Evolutionary conservation across 352 stramenopile genomes (phyloP), one percentile per base, ranked within the genome.

Genomic region (Phytophthora melonis): DNA sequence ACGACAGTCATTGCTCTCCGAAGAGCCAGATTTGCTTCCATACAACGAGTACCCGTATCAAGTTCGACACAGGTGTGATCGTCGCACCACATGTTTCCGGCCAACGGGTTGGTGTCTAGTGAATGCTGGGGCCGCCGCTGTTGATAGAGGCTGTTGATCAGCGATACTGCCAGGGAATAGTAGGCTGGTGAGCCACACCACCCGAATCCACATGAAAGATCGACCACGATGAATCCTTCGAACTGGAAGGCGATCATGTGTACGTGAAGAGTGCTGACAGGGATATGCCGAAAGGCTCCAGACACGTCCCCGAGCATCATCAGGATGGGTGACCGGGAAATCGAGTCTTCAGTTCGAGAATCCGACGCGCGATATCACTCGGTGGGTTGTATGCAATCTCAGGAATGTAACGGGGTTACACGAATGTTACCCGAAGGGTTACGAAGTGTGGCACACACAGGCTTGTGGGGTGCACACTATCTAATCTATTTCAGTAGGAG

Each of bases 11-110:
- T 64, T 1, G 52, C 9, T 16, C 34, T 52, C 3, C 54, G 63
- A 41, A 70, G n/a, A 3, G 55, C 54, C 2, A 64, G 4, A 41
- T 70, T 64, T 2, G 54, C 54, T 25, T 70, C 43, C 3, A 41
- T n/a, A 8, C 54, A 70, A 10, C 54, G 18, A 18, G 53, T 19
- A 30, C 53, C 63, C 23, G 63, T 70, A 21, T 39, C 27, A 1
- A 59, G 6, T 18, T 59, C 53, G 14, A 59, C 27, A 45, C 53
- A 59, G 1, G 27, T 59, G 9, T 59, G 53, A 27, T 59, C 53
- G 13, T 59, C 53, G 14, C 53, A 59, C 53, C 53, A 59, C 16
- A 59, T 14, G 16, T 39, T 59, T 9, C 53, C 53, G 16, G 10
- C 5, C 13, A 45, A 45, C 19, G 7, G 53, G n/a, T 16, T 16